Base-by-base conservation (phyloP, 2,329 filamentous ascomycete genomes). In the Teratosphaeria zuluensis region DNA sequence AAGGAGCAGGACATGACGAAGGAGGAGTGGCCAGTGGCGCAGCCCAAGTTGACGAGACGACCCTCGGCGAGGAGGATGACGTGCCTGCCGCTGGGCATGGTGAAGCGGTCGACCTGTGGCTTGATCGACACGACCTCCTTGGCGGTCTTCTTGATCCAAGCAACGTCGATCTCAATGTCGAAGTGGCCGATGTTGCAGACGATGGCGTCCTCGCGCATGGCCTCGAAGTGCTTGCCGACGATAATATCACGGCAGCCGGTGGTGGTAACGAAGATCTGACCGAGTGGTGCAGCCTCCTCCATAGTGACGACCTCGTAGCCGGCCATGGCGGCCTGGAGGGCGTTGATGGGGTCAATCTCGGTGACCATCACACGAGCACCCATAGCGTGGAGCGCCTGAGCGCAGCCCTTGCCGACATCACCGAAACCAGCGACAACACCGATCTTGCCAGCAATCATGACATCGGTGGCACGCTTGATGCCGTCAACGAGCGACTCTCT, bases 1-100 rank as follows among this genome's bases (percentile, higher is more conserved):
- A 99, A 99, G 65, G 92, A 97, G 88, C 94, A 99, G 71, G 92
- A 96, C 94, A 99, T 97, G 83, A 99, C 94, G 79, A 99, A 99
- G 56, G 92, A 97, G 69, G 92, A 96, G 88, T 99, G 94, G 69
- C 94, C 94, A 65, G 94, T 99, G 75, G 94, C 94, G 80, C 94
- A 99, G 78, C 94, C 94, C 70, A 99, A 84, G 88, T 99, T 99
- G 81, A 99, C 94, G 66, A 99, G 89, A 83, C 94, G 92, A 70
- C 94, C 94, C 83, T 97, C 94, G 65, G 94, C 94, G 65, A 99
- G 86, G 72, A 99, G 91, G 80, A 99, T 95, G 84, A 99, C 92
- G 85, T 97, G 88, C 72, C 89, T 87, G 80, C 94, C 94, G 80
- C 77, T 94, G 77, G 88, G 81, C 89, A 99, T 94, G 71, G 88